A percentile compares a stretch with the other conserved stretches of the same genome.
These are phyloP conservation scores for Acaromyces ingoldii DNA, from an alignment of 1,284 basidiomycete species.

Conservation along the genomic window DNA sequence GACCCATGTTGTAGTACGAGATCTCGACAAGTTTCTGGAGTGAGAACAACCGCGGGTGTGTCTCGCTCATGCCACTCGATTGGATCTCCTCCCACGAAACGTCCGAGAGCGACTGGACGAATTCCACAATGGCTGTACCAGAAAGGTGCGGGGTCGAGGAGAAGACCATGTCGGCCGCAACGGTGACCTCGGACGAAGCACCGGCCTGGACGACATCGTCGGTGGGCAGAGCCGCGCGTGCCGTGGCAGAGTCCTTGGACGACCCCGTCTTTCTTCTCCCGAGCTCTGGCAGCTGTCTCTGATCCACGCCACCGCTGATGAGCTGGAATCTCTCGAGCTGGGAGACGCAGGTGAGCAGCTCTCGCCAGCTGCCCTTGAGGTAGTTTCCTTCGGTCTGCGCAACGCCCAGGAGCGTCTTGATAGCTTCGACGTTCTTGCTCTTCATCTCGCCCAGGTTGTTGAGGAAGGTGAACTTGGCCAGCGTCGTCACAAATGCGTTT, in stretches of 20 bases:
- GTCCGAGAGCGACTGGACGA: slow-evolving; percentile 90
- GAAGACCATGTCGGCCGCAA: slow-evolving; percentile 98
- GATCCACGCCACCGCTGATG: slow-evolving; percentile 52
- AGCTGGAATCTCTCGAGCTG: slow-evolving; percentile 51
- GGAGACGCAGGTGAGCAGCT: slow-evolving; percentile 49
- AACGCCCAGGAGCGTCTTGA: slow-evolving; percentile 49
- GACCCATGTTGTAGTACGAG: slow-evolving; percentile 99
- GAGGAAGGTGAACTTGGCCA: slow-evolving; percentile 51
- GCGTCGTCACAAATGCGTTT: slow-evolving; percentile 50
- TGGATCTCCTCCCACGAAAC: slow-evolving; percentile 99
- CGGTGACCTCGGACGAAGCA: slow-evolving; percentile 93
- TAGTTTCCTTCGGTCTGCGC: slow-evolving; percentile 50
- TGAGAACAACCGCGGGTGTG: slow-evolving; percentile 84
- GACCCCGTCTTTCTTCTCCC: slow-evolving; percentile 58
- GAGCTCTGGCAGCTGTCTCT: slow-evolving; percentile 68
- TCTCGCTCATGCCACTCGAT: slow-evolving; percentile 78
- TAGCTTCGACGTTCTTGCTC: slow-evolving; percentile 50
- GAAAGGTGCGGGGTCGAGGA: slow-evolving; percentile 88
- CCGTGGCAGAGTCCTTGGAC: slow-evolving; percentile 4
- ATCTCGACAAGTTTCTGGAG: slow-evolving; percentile 98
- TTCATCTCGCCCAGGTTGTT: slow-evolving; percentile 52
- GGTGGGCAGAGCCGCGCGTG: slow-evolving; percentile 59
- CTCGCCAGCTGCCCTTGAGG: slow-evolving; percentile 49
- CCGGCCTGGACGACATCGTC: slow-evolving; percentile 96
- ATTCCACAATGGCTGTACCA: slow-evolving; percentile 94